Conservation (phyloP, 2,329 filamentous ascomycete species). For the Aspergillus sp. region DNA sequence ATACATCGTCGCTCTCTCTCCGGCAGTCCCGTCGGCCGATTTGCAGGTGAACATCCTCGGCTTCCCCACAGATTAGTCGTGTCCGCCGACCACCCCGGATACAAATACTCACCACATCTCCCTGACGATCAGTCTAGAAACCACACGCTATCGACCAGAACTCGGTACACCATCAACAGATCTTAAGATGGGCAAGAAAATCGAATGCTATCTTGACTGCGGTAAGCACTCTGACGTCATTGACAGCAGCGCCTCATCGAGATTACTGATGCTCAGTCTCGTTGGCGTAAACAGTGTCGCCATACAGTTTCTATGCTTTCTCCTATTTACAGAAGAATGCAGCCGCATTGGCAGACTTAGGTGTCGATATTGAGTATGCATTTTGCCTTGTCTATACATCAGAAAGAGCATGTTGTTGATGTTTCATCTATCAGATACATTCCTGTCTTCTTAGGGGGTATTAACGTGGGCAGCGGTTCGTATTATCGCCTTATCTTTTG, state of each 20-base stretch:
- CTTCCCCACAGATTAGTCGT: background rate
- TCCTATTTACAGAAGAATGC: constrained; percentile 59
- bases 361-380: constrained; percentile 65
- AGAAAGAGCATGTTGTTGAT: background rate
- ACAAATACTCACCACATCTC: background rate
- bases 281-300: constrained; percentile 55
- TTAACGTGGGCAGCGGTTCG: constrained; percentile 61
- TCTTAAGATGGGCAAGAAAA: constrained; percentile 57
- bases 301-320: constrained; percentile 55
- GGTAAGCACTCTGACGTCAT: constrained; percentile 46
- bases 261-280: constrained; percentile 1
- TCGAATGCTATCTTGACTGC: constrained; percentile 67
- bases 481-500: background rate
- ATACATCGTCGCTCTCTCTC: too few species aligned
- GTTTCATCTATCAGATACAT: constrained; percentile 55
- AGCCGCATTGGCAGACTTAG: constrained; percentile 55
- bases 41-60: background rate
- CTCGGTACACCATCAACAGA: background rate
- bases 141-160: background rate
- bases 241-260: background rate
- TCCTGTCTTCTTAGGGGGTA: constrained; percentile 69
- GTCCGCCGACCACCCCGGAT: background rate
- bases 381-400: background rate
- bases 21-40: background rate
- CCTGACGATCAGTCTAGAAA: background rate